Base-by-base conservation (phyloP, 192 early-diverging fungal species). In the Radiomyces spectabilis region DNA sequence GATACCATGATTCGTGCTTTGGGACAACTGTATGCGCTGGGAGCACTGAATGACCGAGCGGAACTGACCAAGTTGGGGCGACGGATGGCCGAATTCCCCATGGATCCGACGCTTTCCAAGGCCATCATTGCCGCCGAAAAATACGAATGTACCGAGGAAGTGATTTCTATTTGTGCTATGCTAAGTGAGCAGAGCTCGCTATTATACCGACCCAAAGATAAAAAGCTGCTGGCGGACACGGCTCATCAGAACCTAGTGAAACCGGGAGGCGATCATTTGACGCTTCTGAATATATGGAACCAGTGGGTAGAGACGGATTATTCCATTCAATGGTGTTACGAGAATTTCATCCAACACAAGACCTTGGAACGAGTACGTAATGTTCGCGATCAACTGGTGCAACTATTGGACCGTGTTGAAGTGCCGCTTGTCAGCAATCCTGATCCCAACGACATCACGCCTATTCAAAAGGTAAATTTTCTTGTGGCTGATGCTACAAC, bases 21-120 rank as follows among this genome's bases (percentile, higher is more conserved):
- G 57, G 93, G 93, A 73, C 81, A 91, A 38, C 63, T 99, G 35
- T 97, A 85, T 66, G 91, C 89, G 10, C 76, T 99, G 21, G 93
- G 93, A 19, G 89, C 93, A 18, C 69, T 99, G 33, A 95, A 97
- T 67, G 88, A 91, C 40, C 78, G 79, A 4, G 97, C 95, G 12
- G 86, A 95, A 63, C 59, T 99, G 53, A 99, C 97, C 12, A 97
- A 95, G 65, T 76, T 97, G 13, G 97, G 97, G 0, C 84, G 94
- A 9, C 75, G 92, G 13, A 99, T 99, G 97, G 94, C 95, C 26
- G 97, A 99, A 80, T 94, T 97, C 59, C 97, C 97, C 4, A 78
- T 90, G 56, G 95, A 99, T 61, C 97, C 97, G 2, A 90, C 92
- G 83, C 75, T 97, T 58, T 89, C 90, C 57, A 95, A 97, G 61